Conservation (phyloP, 1,139 yeast genomes). For the Hemisphaericaspora subhashii region DNA sequence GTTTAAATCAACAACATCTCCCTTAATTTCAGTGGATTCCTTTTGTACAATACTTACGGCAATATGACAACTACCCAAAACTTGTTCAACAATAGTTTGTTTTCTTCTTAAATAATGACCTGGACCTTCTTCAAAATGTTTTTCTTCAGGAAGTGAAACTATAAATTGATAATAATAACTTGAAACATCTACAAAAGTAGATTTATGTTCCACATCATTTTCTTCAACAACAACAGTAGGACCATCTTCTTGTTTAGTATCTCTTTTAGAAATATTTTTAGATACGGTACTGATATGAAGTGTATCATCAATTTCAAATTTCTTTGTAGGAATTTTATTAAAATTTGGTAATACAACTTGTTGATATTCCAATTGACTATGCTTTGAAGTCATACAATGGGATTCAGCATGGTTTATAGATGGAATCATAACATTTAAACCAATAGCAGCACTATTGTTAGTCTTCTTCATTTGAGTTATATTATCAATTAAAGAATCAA, state of each 20-base stretch:
- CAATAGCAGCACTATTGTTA: constrained; percentile 7
- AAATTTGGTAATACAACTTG: neutral
- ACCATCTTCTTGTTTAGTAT: neutral
- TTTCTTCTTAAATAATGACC: neutral
- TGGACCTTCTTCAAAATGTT: constrained; percentile 4
- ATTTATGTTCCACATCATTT: constrained; percentile 6
- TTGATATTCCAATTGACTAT: constrained; percentile 12
- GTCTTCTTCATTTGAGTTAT: constrained; percentile 8
- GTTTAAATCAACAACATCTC: neutral
- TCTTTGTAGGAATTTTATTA: constrained; percentile 1
- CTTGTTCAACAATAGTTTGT: constrained; percentile 3
- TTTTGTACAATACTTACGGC: constrained; percentile 1
- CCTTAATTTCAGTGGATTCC: neutral
- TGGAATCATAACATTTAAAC: constrained; percentile 33
- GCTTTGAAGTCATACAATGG: constrained; percentile 22
- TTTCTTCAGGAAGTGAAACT: constrained; percentile 1
- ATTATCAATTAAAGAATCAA: constrained; percentile 20
- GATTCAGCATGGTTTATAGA: constrained; percentile 30
- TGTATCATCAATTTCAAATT: constrained; percentile 9
- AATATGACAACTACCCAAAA: constrained; percentile 4
- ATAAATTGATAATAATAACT: constrained; percentile 22
- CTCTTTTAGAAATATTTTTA: constrained; percentile 1
- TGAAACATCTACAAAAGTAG: constrained; percentile 19
- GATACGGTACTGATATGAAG: neutral
- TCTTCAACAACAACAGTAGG: constrained; percentile 7